phyloP scores from a whole-genome alignment of 2,329 filamentous ascomycete species.

The Verticillium dahliae region DNA sequence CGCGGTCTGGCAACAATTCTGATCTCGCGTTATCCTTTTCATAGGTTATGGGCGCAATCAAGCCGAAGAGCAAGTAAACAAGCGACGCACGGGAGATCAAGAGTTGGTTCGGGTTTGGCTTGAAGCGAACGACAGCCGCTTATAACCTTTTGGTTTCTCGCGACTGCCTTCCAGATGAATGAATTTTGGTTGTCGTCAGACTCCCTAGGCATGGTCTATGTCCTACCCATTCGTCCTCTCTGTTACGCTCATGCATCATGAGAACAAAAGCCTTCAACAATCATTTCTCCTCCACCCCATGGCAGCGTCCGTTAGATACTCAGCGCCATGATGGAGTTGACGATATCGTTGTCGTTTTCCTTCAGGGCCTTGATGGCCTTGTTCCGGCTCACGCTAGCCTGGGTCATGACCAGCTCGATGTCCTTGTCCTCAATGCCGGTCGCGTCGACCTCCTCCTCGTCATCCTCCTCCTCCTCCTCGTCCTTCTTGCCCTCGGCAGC shows the following conservation, averaged over 20 bases:
- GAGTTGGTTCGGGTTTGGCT: not conserved
- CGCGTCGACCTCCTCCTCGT: slow-evolving; percentile 93
- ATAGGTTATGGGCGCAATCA: too few species aligned
- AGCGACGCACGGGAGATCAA: not conserved
- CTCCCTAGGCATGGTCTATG: slow-evolving; percentile 15
- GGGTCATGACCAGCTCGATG: slow-evolving; percentile 98
- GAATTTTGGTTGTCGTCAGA: slow-evolving; percentile 2
- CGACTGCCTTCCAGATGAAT: not conserved
- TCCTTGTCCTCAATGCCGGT: slow-evolving; percentile 96
- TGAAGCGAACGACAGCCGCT: not conserved
- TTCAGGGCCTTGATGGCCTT: slow-evolving; percentile 98
- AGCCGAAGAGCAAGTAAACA: not conserved
- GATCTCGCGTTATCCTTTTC: too few species aligned
- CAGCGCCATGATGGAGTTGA: slow-evolving; percentile 99
- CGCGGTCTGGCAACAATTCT: not conserved
- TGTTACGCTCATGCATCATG: slow-evolving; percentile 7
- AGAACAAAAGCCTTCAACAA: slow-evolving; percentile 3
- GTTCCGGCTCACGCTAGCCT: slow-evolving; percentile 93
- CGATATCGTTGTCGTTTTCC: slow-evolving; percentile 99
- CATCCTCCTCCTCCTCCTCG: slow-evolving; percentile 77
- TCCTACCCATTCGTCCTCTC: slow-evolving; percentile 15
- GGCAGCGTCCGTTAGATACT: slow-evolving; percentile 53
- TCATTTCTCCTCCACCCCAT: slow-evolving; percentile 1
- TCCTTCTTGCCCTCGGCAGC: slow-evolving; percentile 64
- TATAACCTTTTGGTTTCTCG: not conserved